These are phyloP conservation scores for Diutina rugosa DNA, from an alignment of 1,139 yeast species.

Conservation along the genomic window DNA sequence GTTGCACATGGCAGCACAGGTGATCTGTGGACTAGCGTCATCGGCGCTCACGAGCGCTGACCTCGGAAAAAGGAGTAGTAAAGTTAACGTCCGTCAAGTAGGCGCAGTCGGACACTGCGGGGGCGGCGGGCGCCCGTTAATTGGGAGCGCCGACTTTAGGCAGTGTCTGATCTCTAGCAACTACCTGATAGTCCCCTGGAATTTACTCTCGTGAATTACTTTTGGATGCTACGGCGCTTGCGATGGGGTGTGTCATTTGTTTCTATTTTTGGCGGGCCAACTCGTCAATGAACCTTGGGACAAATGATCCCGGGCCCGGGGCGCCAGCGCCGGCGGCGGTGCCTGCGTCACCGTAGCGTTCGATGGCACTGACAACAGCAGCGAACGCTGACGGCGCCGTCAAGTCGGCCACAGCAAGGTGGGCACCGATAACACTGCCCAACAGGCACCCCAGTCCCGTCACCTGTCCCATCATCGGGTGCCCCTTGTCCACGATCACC, in stretches of 20 bases:
- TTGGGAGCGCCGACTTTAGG: no score
- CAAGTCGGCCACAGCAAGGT: slow-evolving; percentile 29
- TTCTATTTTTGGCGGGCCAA: neutral
- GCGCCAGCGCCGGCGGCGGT: slow-evolving; percentile 26
- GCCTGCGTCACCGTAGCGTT: slow-evolving; percentile 57
- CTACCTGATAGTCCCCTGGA: no score
- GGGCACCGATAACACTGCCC: slow-evolving; percentile 61
- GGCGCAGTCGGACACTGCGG: neutral
- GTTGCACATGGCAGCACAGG: neutral
- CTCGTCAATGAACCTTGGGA: neutral
- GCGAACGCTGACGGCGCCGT: slow-evolving; percentile 13
- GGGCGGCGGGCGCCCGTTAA: no score
- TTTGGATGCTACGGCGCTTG: neutral
- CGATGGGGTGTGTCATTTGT: neutral
- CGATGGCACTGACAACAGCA: slow-evolving; percentile 49
- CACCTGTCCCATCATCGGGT: slow-evolving; percentile 53
- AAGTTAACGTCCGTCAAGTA: neutral
- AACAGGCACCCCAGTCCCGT: slow-evolving; percentile 87
- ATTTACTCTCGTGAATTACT: no score
- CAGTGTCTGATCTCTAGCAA: no score
- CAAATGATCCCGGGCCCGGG: neutral
- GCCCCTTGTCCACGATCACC: slow-evolving; percentile 40
- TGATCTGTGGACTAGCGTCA: no score
- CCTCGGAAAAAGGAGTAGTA: no score
- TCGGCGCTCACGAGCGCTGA: neutral